A percentile compares a stretch with the other conserved stretches of the same genome.
Conservation (phyloP, 495 filamentous ascomycete genomes). For the Aspergillus homomorphus region DNA sequence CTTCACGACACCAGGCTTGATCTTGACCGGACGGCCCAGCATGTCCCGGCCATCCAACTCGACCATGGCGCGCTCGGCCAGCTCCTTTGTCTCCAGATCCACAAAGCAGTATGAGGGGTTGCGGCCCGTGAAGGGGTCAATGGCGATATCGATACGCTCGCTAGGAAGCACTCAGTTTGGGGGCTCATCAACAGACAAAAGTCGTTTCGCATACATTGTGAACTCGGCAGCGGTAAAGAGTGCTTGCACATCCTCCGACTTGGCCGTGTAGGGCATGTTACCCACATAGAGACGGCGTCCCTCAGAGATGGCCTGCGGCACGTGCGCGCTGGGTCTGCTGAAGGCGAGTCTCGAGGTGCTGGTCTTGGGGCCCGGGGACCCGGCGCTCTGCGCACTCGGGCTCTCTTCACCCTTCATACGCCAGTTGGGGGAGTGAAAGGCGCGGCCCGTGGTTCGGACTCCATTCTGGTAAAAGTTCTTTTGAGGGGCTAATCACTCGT, state of each 20-base stretch:
- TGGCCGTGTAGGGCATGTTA: constrained; percentile 64
- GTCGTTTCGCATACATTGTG: constrained; percentile 33
- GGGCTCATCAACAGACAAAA: constrained; percentile 1
- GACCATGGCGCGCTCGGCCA: constrained; percentile 55
- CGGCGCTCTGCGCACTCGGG: constrained; percentile 24
- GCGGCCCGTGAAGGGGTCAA: constrained; percentile 63
- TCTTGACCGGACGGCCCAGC: constrained; percentile 55
- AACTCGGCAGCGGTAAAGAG: constrained; percentile 51
- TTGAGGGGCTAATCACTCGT: constrained; percentile 33
- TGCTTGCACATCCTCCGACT: constrained; percentile 56
- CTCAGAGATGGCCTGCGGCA: constrained; percentile 41
- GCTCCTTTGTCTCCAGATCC: constrained; percentile 54
- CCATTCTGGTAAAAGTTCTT: constrained; percentile 37
- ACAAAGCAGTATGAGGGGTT: constrained; percentile 74
- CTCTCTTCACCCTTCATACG: constrained; percentile 40
- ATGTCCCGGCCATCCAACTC: constrained; percentile 51
- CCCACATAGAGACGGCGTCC: constrained; percentile 59
- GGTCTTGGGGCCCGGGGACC: constrained; percentile 31
- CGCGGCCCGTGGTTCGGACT: constrained; percentile 41
- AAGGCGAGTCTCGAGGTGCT: constrained; percentile 39
- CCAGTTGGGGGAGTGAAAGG: constrained; percentile 49
- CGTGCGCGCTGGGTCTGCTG: constrained; percentile 35
- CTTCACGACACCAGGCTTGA: constrained; percentile 56
- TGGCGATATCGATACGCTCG: constrained; percentile 62
- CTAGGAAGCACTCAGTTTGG: constrained; percentile 37